A percentile compares a stretch with the other conserved stretches of the same genome.
These are phyloP conservation scores for Tarenaya hassleriana DNA, from an alignment of 345 rosid species.

Conservation along the genomic window DNA sequence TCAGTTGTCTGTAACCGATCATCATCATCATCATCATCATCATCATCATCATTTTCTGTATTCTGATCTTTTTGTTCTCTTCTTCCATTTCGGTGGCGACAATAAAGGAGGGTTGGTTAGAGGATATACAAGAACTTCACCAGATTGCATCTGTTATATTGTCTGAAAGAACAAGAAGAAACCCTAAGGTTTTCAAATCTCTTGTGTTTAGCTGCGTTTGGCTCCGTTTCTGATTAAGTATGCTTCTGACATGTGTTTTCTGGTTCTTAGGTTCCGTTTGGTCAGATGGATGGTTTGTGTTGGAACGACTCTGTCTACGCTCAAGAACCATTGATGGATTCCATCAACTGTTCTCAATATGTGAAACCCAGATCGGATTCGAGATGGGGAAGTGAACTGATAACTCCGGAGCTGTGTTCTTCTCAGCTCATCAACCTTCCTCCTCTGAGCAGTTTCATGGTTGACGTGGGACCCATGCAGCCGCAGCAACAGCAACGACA, in stretches of 20 bases:
- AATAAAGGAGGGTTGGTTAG: slow-evolving; percentile 17
- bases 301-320: slow-evolving; percentile 28
- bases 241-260: slow-evolving; percentile 1
- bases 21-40: too few relatives aligned
- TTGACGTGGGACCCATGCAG: slow-evolving; percentile 31
- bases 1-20: too few relatives aligned
- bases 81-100: slow-evolving; percentile 17
- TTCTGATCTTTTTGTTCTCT: slow-evolving; percentile 18
- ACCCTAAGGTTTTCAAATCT: neutral
- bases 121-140: neutral
- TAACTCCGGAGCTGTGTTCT: slow-evolving; percentile 30
- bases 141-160: neutral
- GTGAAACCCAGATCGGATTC: slow-evolving; percentile 26
- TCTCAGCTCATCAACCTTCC: slow-evolving; percentile 28
- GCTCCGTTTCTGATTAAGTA: slow-evolving; percentile 17
- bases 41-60: too few relatives aligned
- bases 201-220: neutral
- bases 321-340: slow-evolving; percentile 13
- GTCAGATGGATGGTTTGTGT: slow-evolving; percentile 45
- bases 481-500: slow-evolving; percentile 24
- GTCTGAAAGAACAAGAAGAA: slow-evolving; percentile 1
- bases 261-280: slow-evolving; percentile 11
- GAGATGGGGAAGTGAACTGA: slow-evolving; percentile 32
- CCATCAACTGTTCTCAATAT: neutral
- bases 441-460: slow-evolving; percentile 24